Base-by-base conservation (phyloP, 2,329 filamentous ascomycete species). In the Colletotrichum tabaci region DNA sequence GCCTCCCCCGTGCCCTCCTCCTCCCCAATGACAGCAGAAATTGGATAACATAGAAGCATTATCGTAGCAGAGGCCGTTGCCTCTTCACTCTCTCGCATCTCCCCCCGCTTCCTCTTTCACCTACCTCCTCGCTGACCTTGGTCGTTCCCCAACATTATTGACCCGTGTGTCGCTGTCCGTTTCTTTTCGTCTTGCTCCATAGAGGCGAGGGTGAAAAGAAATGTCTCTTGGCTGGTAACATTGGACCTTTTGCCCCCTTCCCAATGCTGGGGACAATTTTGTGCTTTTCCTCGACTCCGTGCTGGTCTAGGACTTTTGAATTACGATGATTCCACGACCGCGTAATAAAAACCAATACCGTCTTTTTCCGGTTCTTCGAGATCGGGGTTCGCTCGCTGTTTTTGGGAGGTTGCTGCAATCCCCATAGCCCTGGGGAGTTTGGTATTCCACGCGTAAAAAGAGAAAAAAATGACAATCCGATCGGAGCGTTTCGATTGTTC, bases 1-100 rank as follows among this genome's bases (percentile, higher is more conserved):
- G 67, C 75, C 75, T 77, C 76, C 75, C 76, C 77, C 79, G 75
- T 73, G 72, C 74, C 71, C 69, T 71, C 71, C 70, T 75, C 69
- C 38, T 55, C 30, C 35, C 66, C 56, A 21, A 21, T 70, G 35
- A 67, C 44, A 67, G 42, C 58, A 71, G 35, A 55, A 66, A 66
- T 46, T 46, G 38, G 61, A 67, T 60, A 63, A 72, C 73, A 73
- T 74, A 64, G 73, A 74, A 73, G 71, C 73, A 74, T 74, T 68
- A 74, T 74, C 73, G 73, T 74, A 74, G 71, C 73, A 61, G 56
- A 52, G 66, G 53, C 67, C 66, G 56, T 60, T 63, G 71, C 71
- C 47, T 67, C 62, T 67, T 61, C 18, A 56, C 55, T 61, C 44
- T 49, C 61, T 38, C 57, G 18, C 18, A 15, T 65, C 62, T 63